phyloP scores from a whole-genome alignment of 306 rosid species.

The Oemleria cerasiformis region DNA sequence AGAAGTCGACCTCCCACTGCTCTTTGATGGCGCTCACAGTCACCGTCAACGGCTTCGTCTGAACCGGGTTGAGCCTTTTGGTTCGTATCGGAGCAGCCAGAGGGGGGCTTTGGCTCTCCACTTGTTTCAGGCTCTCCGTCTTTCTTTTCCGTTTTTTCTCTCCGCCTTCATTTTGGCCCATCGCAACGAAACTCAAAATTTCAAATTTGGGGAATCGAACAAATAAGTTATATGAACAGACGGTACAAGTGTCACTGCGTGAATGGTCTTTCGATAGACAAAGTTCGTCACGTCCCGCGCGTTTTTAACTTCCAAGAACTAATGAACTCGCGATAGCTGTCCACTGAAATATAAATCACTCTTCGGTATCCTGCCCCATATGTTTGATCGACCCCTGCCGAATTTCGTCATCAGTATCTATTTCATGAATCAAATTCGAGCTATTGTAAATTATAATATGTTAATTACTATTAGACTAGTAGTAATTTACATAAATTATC shows the following conservation, averaged over 20 bases:
- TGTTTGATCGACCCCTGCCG: no score
- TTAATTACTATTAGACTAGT: no score
- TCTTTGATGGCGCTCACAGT: conserved; percentile 29
- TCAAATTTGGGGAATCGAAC: neutral
- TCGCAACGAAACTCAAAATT: neutral
- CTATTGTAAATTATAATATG: no score
- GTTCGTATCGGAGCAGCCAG: conserved; percentile 25
- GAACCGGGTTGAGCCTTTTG: conserved; percentile 2
- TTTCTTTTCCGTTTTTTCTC: neutral
- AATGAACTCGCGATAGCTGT: no score
- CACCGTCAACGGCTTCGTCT: neutral
- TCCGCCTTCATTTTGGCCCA: neutral
- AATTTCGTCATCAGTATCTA: no score
- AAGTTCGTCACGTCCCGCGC: conserved; percentile 1
- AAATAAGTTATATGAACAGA: neutral
- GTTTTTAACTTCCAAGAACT: neutral
- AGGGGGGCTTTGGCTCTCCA: conserved; percentile 45
- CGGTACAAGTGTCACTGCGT: neutral
- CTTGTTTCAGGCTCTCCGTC: conserved; percentile 14
- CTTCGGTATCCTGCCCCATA: no score
- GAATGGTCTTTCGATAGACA: neutral
- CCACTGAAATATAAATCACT: no score
- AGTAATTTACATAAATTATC: no score
- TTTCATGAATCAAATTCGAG: no score
- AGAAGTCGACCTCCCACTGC: conserved; percentile 73